A percentile compares a stretch with the other conserved stretches of the same genome.
Evolutionary conservation across 257 asterid genomes (phyloP).

Genomic region (Fraxinus excelsior): DNA sequence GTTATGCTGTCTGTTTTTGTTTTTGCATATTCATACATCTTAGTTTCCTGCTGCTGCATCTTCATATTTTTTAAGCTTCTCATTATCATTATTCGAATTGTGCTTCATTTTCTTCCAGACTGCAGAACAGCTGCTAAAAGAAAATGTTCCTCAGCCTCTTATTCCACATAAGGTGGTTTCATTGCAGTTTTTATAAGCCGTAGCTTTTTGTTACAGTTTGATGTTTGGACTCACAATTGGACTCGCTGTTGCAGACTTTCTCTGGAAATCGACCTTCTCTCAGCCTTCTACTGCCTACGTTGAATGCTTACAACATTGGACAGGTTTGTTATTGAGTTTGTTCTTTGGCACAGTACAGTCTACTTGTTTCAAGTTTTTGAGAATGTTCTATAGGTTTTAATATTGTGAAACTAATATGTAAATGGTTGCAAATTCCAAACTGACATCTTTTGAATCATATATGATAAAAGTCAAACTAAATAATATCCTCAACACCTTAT

Average conservation of each 20-base stretch:
- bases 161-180: constrained; percentile 81
- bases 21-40: background rate
- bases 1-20: background rate
- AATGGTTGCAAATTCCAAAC: background rate
- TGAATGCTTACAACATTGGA: constrained; percentile 88
- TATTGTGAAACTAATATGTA: background rate
- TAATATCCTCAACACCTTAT: background rate
- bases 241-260: constrained; percentile 65
- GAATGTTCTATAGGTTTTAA: background rate
- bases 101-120: constrained; percentile 61
- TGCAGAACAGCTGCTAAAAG: constrained; percentile 76
- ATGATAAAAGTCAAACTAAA: background rate
- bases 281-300: constrained; percentile 88
- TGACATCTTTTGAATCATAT: background rate
- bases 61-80: constrained; percentile 16
- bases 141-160: constrained; percentile 79
- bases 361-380: background rate
- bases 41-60: constrained; percentile 5
- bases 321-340: constrained; percentile 59
- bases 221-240: constrained; percentile 24
- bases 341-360: constrained; percentile 10
- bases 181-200: constrained; percentile 16
- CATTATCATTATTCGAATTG: constrained; percentile 28
- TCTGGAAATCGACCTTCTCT: constrained; percentile 96
- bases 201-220: constrained; percentile 24